Evolutionary conservation across 371 early-diverging fungal species (phyloP).

Genomic region (Syncephalastrum racemosum): DNA sequence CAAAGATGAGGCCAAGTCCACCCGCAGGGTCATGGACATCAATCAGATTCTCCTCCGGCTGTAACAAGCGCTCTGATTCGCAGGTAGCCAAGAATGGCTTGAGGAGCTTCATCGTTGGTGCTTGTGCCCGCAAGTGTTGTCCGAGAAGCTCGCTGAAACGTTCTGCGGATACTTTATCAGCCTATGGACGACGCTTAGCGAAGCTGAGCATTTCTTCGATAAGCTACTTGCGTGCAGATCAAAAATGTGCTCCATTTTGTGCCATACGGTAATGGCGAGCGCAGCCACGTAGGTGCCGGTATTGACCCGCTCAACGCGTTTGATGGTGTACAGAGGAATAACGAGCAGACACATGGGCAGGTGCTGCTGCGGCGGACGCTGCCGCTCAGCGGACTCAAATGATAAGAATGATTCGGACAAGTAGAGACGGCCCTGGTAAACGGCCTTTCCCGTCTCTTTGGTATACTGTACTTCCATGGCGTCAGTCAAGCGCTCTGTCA

Average conservation of each 20-base stretch:
- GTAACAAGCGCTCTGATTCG: conserved; percentile 72
- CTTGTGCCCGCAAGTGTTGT: conserved; percentile 52
- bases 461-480: conserved; percentile 60
- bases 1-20: conserved; percentile 85
- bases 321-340: conserved; percentile 86
- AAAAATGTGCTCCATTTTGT: conserved; percentile 61
- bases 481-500: conserved; percentile 59
- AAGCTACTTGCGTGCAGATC: conserved; percentile 40
- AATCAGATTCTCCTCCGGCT: conserved; percentile 33
- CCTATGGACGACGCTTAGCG: conserved; percentile 15
- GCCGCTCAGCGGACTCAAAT: conserved; percentile 67
- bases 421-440: conserved; percentile 66
- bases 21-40: conserved; percentile 52
- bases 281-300: conserved; percentile 36
- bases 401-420: conserved; percentile 82
- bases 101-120: conserved; percentile 69
- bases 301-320: conserved; percentile 85
- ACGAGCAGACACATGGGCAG: conserved; percentile 64
- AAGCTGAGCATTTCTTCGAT: no score
- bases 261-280: conserved; percentile 56
- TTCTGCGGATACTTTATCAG: conserved; percentile 52
- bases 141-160: conserved; percentile 56
- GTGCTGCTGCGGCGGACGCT: conserved; percentile 44
- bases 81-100: conserved; percentile 79
- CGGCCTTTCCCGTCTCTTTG: conserved; percentile 3